phyloP scores from a whole-genome alignment of 257 asterid genomes.

The Nicotiana knightiana region DNA sequence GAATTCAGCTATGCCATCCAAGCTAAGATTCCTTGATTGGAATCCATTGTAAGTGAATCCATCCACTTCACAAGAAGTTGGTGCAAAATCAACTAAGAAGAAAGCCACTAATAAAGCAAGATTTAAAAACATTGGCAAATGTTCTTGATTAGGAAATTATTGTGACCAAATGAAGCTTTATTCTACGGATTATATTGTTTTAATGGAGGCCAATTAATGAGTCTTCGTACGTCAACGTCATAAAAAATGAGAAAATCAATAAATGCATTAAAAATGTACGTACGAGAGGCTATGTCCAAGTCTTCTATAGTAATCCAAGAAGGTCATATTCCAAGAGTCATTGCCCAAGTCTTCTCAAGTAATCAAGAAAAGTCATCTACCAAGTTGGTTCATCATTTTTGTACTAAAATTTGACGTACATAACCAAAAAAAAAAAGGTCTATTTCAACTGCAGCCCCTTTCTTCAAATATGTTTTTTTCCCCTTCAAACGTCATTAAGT shows the following conservation, averaged over 20 bases:
- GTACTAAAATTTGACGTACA: background rate
- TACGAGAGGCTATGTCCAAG: background rate
- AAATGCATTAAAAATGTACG: background rate
- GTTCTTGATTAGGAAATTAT: background rate
- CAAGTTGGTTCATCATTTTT: background rate
- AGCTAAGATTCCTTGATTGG: slow-evolving; percentile 28
- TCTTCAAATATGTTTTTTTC: background rate
- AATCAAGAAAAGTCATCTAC: background rate
- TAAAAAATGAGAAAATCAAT: background rate
- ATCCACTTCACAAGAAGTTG: slow-evolving; percentile 7
- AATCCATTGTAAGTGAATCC: slow-evolving; percentile 49
- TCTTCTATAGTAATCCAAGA: background rate
- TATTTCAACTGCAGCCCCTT: background rate
- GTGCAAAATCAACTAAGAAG: background rate
- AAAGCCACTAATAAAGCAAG: slow-evolving; percentile 3
- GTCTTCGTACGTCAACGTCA: background rate
- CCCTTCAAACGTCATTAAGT: background rate
- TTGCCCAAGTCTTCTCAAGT: background rate
- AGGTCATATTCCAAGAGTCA: too few species aligned
- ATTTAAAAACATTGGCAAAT: slow-evolving; percentile 28
- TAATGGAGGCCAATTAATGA: background rate
- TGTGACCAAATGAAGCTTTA: background rate
- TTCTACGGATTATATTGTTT: background rate
- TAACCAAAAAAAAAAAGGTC: background rate
- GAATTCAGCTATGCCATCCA: slow-evolving; percentile 53